Percentiles rank a stretch among this genome's conserved stretches.
These are phyloP conservation scores for Pleurotus djamor DNA, from an alignment of 768 basidiomycete genomes.

Conservation along the genomic window DNA sequence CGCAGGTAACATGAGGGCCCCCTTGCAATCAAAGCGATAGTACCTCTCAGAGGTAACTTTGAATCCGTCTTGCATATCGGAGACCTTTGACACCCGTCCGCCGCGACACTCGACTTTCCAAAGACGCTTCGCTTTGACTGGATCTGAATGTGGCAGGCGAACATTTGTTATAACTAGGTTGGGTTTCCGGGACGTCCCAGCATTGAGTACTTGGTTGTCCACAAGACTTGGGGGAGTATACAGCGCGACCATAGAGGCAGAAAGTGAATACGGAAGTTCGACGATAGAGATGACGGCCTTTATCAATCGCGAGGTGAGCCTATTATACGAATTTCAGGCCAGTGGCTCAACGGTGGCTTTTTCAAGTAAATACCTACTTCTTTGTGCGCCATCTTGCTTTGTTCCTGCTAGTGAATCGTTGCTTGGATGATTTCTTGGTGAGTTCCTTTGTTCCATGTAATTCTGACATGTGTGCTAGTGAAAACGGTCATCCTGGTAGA, in stretches of 20 bases:
- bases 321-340: background rate
- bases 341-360: background rate
- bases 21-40: slow-evolving; percentile 20
- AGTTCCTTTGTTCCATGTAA: too few species aligned
- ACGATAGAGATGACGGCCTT: background rate
- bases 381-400: slow-evolving; percentile 7
- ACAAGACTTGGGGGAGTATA: slow-evolving; percentile 3
- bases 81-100: slow-evolving; percentile 22
- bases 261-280: background rate
- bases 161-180: slow-evolving; percentile 18
- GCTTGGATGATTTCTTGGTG: too few species aligned
- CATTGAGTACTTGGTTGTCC: slow-evolving; percentile 4
- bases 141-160: slow-evolving; percentile 25
- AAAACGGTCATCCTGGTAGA: background rate
- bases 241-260: background rate
- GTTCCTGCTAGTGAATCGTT: background rate
- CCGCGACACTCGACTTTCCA: slow-evolving; percentile 28
- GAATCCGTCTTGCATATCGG: slow-evolving; percentile 9
- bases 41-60: slow-evolving; percentile 1
- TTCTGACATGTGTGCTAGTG: background rate
- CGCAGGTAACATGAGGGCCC: slow-evolving; percentile 34
- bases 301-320: background rate
- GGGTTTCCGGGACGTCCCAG: background rate
- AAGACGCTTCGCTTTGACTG: slow-evolving; percentile 18
- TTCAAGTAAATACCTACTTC: background rate